Conservation (phyloP, 108 stramenopile species). For the Cyclotella baltica region DNA sequence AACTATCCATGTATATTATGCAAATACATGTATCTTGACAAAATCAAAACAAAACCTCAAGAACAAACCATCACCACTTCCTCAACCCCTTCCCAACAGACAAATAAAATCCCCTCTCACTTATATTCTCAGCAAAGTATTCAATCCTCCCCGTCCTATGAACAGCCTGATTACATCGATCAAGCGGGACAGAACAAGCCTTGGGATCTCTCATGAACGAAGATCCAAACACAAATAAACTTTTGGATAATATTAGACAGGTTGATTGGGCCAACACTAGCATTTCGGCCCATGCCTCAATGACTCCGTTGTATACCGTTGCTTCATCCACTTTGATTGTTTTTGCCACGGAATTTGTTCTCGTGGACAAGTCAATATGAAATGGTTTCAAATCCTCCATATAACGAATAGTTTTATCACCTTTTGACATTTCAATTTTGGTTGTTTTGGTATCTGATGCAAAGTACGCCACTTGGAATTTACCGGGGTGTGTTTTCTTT, state of each 20-base stretch:
- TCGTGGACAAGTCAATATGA: neutral
- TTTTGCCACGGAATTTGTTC: neutral
- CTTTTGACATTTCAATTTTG: neutral
- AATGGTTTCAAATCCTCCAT: neutral
- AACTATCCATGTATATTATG: too few relatives aligned
- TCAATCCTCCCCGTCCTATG: neutral
- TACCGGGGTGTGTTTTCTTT: neutral
- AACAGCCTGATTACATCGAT: neutral
- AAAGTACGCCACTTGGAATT: neutral
- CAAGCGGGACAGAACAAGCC: neutral
- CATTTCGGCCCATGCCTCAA: conserved; percentile 10
- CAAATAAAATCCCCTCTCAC: neutral
- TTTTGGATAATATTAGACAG: neutral
- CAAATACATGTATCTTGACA: too few relatives aligned
- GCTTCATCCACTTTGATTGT: too few relatives aligned
- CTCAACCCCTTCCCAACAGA: neutral
- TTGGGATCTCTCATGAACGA: neutral
- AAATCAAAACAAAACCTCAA: too few relatives aligned
- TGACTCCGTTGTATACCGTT: neutral
- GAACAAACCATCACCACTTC: too few relatives aligned
- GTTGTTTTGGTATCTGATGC: neutral
- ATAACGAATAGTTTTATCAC: neutral
- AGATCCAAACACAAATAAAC: neutral
- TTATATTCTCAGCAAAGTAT: neutral
- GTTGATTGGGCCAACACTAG: conserved; percentile 1